Base-by-base conservation (phyloP, 1,139 yeast species). In the Petasospora rhodanensis region DNA sequence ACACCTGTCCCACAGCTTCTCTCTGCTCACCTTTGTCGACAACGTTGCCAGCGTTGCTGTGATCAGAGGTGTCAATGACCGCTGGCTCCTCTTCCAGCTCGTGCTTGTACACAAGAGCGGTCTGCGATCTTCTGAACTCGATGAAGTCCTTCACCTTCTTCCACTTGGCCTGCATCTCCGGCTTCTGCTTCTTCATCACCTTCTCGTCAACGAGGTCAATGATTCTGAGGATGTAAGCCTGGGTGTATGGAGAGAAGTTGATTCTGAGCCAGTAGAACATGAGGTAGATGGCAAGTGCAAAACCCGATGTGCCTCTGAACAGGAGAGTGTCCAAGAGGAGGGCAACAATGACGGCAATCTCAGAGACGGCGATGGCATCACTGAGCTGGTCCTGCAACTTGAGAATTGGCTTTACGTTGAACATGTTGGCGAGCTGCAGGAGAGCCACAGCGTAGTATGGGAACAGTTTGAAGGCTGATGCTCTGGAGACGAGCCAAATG, bases 261-360 rank as follows among this genome's bases (percentile, higher is more conserved):
- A 81, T 58, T 59, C 86, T 72, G 46, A 82, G 61, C 87, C 89
- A 81, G 61, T 75, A 79, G 52, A 81, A 76, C 36, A 70, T 56
- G 37, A 68, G 50, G 54, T 77, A 78, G 32, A 73, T 52, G 11
- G 67, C 66, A 52, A 81, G 64, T 37, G 80, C 83, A 56, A 64
- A 79, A 3, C 91, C 93, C 3, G 85, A 68, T 11, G 82, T 66
- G 30, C 79, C 79, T 55, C 79, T 72, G 54, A 79, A 70, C 37
- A 78, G 55, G 26, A 78, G 56, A 0, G 89, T 77, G 52, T 85
- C 79, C 31, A 76, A 40, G 0, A 71, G 27, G 40, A 82, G 64
- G 34, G 76, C 70, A 12, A 67, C 53, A 15, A 78, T 62, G 22
- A 80, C 63, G 14, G 70, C 41, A 39, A 79, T 49, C 53, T 82